These are phyloP conservation scores for Euptelea pleiosperma DNA, from an alignment of 164 flowering plant species.

Conservation along the genomic window DNA sequence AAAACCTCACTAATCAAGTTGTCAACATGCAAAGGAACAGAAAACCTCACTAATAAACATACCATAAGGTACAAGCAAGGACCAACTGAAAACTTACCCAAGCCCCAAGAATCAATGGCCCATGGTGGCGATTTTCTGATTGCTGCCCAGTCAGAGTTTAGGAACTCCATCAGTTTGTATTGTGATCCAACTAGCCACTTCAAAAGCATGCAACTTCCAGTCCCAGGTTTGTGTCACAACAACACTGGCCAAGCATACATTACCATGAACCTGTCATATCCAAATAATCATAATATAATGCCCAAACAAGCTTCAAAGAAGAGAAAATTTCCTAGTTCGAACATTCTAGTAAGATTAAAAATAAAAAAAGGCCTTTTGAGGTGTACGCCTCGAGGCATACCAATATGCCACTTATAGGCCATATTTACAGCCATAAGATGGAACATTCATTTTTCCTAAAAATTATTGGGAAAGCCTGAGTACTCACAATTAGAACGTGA, in stretches of 20 bases:
- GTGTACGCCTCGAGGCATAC: no score
- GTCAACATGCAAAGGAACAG: not conserved
- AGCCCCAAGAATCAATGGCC: slow-evolving; percentile 94
- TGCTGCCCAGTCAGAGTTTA: no score
- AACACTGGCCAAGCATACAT: slow-evolving; percentile 87
- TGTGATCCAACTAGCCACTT: slow-evolving; percentile 85
- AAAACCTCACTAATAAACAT: no score
- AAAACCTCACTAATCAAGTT: no score
- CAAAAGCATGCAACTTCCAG: slow-evolving; percentile 95
- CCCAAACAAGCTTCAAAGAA: not conserved
- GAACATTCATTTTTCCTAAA: no score
- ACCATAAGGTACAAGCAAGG: not conserved
- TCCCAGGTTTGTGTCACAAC: slow-evolving; percentile 87
- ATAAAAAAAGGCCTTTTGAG: no score
- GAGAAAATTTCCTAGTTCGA: no score
- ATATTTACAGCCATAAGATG: no score
- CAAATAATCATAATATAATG: slow-evolving; percentile 3
- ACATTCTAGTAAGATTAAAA: no score
- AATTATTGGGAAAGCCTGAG: no score
- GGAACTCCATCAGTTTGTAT: slow-evolving; percentile 76
- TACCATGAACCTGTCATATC: slow-evolving; percentile 74
- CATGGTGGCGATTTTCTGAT: slow-evolving; percentile 93
- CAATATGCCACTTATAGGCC: no score
- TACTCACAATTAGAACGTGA: no score
- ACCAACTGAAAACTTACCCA: slow-evolving; percentile 48